Evolutionary conservation across 148 eudicot genomes (phyloP).

Genomic region (Rhododendron ovatum): DNA sequence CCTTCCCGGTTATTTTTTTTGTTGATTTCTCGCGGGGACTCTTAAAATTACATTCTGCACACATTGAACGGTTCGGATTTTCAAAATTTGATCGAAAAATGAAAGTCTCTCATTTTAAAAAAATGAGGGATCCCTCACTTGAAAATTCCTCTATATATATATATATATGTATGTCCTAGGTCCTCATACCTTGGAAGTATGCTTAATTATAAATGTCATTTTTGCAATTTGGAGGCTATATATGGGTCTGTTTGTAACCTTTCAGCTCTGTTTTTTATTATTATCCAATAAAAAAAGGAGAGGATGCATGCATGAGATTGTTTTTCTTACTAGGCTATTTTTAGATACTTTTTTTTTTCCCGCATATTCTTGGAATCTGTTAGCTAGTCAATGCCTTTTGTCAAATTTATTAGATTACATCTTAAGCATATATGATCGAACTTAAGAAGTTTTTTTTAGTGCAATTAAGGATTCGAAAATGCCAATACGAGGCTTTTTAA

Average conservation of each 20-base stretch:
- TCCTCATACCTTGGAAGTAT: background rate
- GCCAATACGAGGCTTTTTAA: no score
- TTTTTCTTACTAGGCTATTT: background rate
- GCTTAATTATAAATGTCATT: no score
- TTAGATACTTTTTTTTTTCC: background rate
- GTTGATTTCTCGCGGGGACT: no score
- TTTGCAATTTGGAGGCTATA: background rate
- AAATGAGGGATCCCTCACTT: no score
- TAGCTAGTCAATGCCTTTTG: background rate
- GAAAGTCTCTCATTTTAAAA: background rate
- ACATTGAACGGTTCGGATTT: no score
- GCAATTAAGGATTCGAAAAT: background rate
- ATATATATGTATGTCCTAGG: fast-evolving
- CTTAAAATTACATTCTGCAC: no score
- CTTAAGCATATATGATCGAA: background rate
- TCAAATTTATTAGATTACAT: background rate
- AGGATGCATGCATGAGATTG: background rate
- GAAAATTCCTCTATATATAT: no score
- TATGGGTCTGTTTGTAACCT: background rate
- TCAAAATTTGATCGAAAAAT: no score
- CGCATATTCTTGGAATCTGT: background rate
- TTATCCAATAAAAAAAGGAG: background rate
- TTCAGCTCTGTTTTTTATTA: background rate
- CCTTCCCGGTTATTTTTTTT: no score
- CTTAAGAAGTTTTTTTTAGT: background rate